phyloP scores from a whole-genome alignment of 1,284 basidiomycete genomes.

The Papiliotrema terrestris region DNA sequence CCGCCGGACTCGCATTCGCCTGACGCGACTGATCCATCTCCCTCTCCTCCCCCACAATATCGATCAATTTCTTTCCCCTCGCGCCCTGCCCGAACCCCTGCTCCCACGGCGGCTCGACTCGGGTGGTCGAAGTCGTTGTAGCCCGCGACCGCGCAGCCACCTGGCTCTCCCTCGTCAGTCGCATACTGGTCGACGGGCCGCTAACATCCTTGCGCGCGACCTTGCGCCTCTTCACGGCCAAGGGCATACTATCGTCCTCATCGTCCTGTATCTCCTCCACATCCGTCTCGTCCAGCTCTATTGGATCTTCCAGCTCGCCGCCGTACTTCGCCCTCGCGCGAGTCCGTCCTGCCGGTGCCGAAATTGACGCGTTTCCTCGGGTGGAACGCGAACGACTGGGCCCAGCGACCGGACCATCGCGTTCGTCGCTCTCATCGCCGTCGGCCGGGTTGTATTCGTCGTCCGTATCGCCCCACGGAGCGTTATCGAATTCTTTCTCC shows the following conservation, averaged over 20 bases:
- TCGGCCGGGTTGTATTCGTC: constrained; percentile 15
- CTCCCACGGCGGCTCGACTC: neutral
- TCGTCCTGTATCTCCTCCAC: constrained; percentile 7
- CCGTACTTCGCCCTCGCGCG: neutral
- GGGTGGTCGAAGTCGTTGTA: neutral
- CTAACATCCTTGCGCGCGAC: neutral
- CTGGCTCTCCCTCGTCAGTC: neutral
- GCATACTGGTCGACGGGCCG: neutral
- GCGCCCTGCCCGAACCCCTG: neutral
- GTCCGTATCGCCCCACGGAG: constrained; percentile 34
- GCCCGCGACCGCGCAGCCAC: neutral
- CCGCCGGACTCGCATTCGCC: constrained; percentile 15
- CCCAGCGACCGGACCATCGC: constrained; percentile 49
- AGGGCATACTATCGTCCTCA: neutral
- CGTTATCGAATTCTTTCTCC: constrained; percentile 35
- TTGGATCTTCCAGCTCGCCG: constrained; percentile 8
- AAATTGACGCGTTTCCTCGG: neutral
- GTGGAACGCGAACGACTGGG: neutral
- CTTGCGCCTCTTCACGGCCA: constrained; percentile 9
- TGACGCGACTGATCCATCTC: constrained; percentile 8
- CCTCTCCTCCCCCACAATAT: constrained; percentile 1
- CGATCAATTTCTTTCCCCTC: neutral
- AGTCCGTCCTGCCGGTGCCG: neutral
- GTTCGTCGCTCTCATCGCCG: constrained; percentile 38
- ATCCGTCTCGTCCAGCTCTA: constrained; percentile 7